A percentile compares a stretch with the other conserved stretches of the same genome.
phyloP scores from a whole-genome alignment of 257 asterid genomes.

The Agastache rugosa region DNA sequence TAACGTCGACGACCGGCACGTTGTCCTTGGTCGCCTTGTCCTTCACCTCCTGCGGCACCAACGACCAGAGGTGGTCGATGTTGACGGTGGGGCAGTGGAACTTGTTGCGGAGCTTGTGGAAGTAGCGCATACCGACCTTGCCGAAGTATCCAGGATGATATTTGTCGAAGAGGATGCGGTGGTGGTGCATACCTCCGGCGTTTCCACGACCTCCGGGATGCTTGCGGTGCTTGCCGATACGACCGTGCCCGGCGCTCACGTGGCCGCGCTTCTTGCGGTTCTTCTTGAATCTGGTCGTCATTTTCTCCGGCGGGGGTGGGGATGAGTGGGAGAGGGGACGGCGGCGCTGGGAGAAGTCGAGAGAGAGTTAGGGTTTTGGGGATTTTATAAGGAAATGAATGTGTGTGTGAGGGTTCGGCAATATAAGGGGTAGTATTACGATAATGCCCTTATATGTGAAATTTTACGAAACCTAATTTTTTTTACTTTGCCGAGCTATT shows the following conservation, averaged over 20 bases:
- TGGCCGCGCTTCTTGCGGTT: slow-evolving; percentile 86
- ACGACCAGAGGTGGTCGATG: slow-evolving; percentile 65
- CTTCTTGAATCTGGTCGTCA: slow-evolving; percentile 81
- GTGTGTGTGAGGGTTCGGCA: slow-evolving; percentile 29
- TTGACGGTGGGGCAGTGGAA: slow-evolving; percentile 73
- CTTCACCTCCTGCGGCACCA: slow-evolving; percentile 65
- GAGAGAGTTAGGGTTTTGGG: slow-evolving; percentile 39
- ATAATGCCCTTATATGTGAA: slow-evolving; percentile 7
- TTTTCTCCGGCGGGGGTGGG: slow-evolving; percentile 19
- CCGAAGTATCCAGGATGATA: slow-evolving; percentile 80
- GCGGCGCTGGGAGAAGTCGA: slow-evolving; percentile 35
- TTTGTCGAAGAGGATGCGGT: slow-evolving; percentile 82
- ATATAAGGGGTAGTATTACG: background rate
- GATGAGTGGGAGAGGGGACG: background rate
- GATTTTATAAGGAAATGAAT: slow-evolving; percentile 29
- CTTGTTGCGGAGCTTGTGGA: slow-evolving; percentile 65
- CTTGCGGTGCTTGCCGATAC: slow-evolving; percentile 78
- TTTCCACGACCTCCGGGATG: slow-evolving; percentile 86
- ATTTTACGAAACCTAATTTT: too few species aligned
- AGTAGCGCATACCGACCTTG: slow-evolving; percentile 75
- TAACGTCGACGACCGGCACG: slow-evolving; percentile 61
- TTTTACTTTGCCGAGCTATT: too few species aligned
- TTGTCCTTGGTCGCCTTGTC: slow-evolving; percentile 55
- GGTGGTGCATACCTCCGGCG: slow-evolving; percentile 88
- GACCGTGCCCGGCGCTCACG: slow-evolving; percentile 84